Evolutionary conservation across 1,284 basidiomycete species (phyloP), one percentile per base, ranked within the genome.

Genomic region (Acaromyces ingoldii): DNA sequence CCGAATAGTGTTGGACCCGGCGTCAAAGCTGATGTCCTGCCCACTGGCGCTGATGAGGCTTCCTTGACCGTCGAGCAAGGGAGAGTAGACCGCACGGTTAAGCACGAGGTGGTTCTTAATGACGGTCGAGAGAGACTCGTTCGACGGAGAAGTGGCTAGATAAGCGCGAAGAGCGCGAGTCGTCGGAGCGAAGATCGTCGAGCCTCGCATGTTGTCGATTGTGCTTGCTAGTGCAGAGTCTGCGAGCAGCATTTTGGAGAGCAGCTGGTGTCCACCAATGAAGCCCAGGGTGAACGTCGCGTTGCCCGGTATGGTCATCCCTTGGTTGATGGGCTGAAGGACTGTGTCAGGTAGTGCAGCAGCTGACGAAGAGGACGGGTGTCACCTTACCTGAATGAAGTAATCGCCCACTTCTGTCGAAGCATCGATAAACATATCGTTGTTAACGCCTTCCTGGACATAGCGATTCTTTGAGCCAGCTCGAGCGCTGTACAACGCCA

Each of bases 141-240:
- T 52, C 15, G 50, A 34, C 1, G 52, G 39, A 46, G 55, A 54
- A 25, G 56, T 56, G 34, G 51, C 53, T 34, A 47, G 28, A 36
- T 42, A 67, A 30, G 51, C 51, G 19, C 42, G 15, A 28, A 65
- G 49, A 10, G 65, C 65, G 21, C 47, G 55, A 43, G 60, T 59
- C 37, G 49, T 57, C 15, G 65, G 65, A n/a, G 58, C 63, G 40
- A 67, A 67, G 37, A 67, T 49, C 13, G 65, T 67, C 29, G 60
- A 43, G 15, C 65, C 65, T 6, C 57, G 33, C 57, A 63, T 56
- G 15, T 30, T 36, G 49, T 65, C 58, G 3, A 42, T 5, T 9
- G 24, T 42, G 13, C 21, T 42, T n/a, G n/a, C 15, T 11, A 17
- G 13, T 4, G 39, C 13, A 17, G 15, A n/a, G 21, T n/a, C n/a